These are phyloP conservation scores for Leishmania braziliensis DNA, from an alignment of 208 protist species.

Conservation along the genomic window DNA sequence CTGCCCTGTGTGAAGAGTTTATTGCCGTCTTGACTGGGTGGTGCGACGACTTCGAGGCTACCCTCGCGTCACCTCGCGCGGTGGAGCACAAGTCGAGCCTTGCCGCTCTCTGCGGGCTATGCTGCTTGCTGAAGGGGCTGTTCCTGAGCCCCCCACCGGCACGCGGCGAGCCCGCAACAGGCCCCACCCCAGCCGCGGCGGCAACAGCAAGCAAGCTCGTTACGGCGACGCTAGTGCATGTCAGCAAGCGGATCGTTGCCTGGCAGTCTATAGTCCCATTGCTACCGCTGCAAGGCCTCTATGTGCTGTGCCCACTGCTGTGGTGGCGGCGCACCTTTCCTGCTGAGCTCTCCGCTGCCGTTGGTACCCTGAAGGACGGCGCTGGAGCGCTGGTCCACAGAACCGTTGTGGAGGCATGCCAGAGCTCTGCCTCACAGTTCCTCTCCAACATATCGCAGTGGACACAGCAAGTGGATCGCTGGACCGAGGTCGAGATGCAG, in stretches of 20 bases:
- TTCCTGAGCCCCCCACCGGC: slow-evolving; percentile 6
- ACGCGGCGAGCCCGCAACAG: not conserved
- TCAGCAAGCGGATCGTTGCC: slow-evolving; percentile 14
- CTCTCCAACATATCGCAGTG: slow-evolving; percentile 9
- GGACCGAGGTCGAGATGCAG: slow-evolving; percentile 53
- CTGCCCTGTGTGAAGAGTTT: slow-evolving; percentile 18
- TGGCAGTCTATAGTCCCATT: slow-evolving; percentile 28
- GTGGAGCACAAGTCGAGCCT: slow-evolving; percentile 7
- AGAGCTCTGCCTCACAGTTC: slow-evolving; percentile 12
- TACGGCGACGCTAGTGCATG: not conserved
- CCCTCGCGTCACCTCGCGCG: slow-evolving; percentile 1
- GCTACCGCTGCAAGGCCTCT: slow-evolving; percentile 27
- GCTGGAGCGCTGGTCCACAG: slow-evolving; percentile 10
- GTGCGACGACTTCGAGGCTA: slow-evolving; percentile 22
- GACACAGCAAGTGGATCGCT: slow-evolving; percentile 31
- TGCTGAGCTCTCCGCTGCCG: slow-evolving; percentile 8
- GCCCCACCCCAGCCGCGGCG: not conserved
- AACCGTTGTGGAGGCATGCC: slow-evolving; percentile 19
- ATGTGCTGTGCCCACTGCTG: slow-evolving; percentile 29
- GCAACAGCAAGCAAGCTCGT: slow-evolving; percentile 10
- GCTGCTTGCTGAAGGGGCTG: slow-evolving; percentile 5
- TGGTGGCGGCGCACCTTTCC: slow-evolving; percentile 30
- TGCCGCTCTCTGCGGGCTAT: slow-evolving; percentile 14
- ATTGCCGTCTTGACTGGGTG: slow-evolving; percentile 15
- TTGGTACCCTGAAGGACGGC: slow-evolving; percentile 3